Evolutionary conservation across 176 grass and related monocot genomes (phyloP).

Genomic region (Bolboschoenus planiculmis): DNA sequence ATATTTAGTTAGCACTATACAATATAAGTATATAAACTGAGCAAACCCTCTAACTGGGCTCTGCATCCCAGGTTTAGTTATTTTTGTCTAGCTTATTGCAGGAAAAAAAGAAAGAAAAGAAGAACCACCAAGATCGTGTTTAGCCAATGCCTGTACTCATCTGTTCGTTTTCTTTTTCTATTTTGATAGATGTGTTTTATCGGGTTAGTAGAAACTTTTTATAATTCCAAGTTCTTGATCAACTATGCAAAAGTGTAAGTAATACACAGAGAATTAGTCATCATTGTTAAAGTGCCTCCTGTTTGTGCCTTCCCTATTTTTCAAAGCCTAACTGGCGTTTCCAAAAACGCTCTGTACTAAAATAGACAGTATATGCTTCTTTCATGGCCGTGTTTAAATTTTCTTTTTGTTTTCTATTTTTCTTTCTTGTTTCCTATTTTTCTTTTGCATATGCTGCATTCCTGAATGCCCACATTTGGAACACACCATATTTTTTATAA

Average conservation of each 20-base stretch:
- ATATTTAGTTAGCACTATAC: neutral
- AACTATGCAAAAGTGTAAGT: neutral
- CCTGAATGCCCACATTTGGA: too few species aligned
- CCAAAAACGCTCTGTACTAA: too few species aligned
- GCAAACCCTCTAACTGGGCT: neutral
- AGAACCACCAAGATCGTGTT: neutral
- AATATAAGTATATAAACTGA: constrained; percentile 15
- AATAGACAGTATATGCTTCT: too few species aligned
- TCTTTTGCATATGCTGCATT: too few species aligned
- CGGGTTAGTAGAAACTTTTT: neutral
- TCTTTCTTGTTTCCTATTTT: too few species aligned
- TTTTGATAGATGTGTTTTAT: constrained; percentile 11
- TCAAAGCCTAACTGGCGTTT: too few species aligned
- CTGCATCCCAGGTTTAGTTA: neutral
- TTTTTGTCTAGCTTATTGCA: constrained; percentile 20
- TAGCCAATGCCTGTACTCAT: neutral
- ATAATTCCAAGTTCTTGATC: neutral
- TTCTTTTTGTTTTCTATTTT: too few species aligned
- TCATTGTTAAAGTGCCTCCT: neutral
- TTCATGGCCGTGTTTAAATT: too few species aligned
- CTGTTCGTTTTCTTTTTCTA: neutral
- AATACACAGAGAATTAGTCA: neutral
- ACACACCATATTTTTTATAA: too few species aligned
- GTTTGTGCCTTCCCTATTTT: neutral
- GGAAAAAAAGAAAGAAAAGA: neutral